A percentile compares a stretch with the other conserved stretches of the same genome.
Conservation (phyloP, 31 red algal species). For the Odonthalia washingtoniensis region DNA sequence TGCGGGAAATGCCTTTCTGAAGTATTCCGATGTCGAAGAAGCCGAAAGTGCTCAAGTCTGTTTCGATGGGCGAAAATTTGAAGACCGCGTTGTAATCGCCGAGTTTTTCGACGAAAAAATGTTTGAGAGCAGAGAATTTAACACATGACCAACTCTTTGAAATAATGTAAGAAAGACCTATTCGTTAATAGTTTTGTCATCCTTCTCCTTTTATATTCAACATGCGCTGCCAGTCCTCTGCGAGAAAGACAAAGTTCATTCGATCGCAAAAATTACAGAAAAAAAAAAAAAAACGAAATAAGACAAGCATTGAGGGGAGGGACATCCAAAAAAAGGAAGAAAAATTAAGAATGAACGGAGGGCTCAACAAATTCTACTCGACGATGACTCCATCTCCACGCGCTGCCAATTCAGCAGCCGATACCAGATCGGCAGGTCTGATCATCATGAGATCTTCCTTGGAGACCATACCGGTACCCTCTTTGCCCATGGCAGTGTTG, state of each 20-base stretch:
- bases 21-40: conserved; percentile 56
- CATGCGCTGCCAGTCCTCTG: too few species aligned
- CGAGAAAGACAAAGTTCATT: too few species aligned
- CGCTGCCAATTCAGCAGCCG: conserved; percentile 76
- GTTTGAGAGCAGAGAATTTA: too few species aligned
- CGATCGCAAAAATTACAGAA: too few species aligned
- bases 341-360: not conserved
- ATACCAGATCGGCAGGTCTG: conserved; percentile 80
- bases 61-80: conserved; percentile 77
- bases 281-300: too few species aligned
- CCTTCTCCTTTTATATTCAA: too few species aligned
- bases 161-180: too few species aligned
- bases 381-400: conserved; percentile 88
- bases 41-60: conserved; percentile 64
- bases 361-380: conserved; percentile 75
- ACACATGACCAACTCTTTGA: too few species aligned
- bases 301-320: too few species aligned
- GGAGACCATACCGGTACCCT: conserved; percentile 81
- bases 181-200: too few species aligned
- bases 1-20: conserved; percentile 76
- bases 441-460: conserved; percentile 86
- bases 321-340: not conserved
- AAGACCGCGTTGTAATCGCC: conserved; percentile 49
- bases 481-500: conserved; percentile 80
- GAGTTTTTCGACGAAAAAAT: conserved; percentile 65